Conservation (phyloP, 2,329 filamentous ascomycete species). For the Cryphonectria japonica region DNA sequence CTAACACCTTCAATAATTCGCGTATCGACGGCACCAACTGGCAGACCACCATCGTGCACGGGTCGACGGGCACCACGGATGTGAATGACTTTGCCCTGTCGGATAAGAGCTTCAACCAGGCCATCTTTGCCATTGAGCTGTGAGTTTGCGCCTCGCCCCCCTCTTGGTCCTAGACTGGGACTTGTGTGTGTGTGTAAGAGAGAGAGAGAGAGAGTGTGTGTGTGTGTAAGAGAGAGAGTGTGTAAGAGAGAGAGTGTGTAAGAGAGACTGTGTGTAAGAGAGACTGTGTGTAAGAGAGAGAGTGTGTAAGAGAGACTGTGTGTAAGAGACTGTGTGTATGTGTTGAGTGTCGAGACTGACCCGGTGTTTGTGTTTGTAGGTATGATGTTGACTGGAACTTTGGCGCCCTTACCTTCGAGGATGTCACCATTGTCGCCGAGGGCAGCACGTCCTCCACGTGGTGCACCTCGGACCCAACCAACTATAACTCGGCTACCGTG, state of each 20-base stretch:
- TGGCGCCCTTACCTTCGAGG: slow-evolving; percentile 43
- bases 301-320: not conserved
- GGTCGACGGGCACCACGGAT: slow-evolving; percentile 36
- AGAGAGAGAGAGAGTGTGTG: too few species aligned
- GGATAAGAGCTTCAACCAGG: slow-evolving; percentile 43
- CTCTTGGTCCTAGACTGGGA: not conserved
- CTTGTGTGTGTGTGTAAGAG: too few species aligned
- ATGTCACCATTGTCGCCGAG: slow-evolving; percentile 52
- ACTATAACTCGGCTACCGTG: slow-evolving; percentile 42
- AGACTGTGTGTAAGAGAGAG: too few species aligned
- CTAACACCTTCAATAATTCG: slow-evolving; percentile 40
- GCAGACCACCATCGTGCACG: slow-evolving; percentile 41
- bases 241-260: too few species aligned
- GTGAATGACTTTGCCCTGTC: slow-evolving; percentile 41
- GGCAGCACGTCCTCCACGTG: slow-evolving; percentile 38
- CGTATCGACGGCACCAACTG: slow-evolving; percentile 37
- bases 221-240: too few species aligned
- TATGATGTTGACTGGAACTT: slow-evolving; percentile 45
- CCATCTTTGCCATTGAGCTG: slow-evolving; percentile 46
- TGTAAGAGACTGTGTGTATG: not conserved
- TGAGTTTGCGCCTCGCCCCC: slow-evolving; percentile 29
- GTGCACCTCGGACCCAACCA: slow-evolving; percentile 42
- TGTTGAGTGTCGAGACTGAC: not conserved
- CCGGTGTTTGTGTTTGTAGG: slow-evolving; percentile 23
- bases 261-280: too few species aligned